Evolutionary conservation across 495 filamentous ascomycete species (phyloP).

Genomic region (Daldinia decipiens): DNA sequence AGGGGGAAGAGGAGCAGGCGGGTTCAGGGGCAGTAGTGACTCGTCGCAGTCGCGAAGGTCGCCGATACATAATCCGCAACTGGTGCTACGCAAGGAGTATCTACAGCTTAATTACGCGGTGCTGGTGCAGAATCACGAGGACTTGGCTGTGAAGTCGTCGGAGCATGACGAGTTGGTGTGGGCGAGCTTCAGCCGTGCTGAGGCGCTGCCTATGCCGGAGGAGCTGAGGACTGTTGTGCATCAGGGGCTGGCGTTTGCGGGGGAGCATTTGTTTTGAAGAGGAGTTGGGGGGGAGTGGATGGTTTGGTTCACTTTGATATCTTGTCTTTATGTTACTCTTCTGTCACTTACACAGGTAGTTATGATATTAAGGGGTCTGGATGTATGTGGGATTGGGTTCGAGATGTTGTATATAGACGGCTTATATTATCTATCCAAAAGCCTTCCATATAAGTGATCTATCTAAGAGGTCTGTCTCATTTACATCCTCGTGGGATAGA

Average conservation of each 20-base stretch:
- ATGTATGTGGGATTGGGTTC: no score
- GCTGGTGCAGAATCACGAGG: conserved; percentile 41
- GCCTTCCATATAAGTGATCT: no score
- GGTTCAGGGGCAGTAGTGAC: background rate
- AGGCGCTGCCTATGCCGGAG: conserved; percentile 41
- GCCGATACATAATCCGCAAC: conserved; percentile 29
- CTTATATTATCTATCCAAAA: no score
- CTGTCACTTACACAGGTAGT: no score
- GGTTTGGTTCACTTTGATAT: background rate
- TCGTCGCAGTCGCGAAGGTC: conserved; percentile 10
- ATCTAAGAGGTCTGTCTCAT: no score
- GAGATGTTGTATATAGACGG: no score
- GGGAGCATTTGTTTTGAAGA: conserved; percentile 30
- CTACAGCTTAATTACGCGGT: conserved; percentile 47
- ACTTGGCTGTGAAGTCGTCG: conserved; percentile 12
- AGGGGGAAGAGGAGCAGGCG: background rate
- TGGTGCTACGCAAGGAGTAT: conserved; percentile 29
- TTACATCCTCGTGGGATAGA: no score
- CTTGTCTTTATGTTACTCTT: background rate
- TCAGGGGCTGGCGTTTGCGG: conserved; percentile 45
- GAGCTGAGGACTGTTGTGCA: conserved; percentile 41
- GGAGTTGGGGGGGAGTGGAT: background rate
- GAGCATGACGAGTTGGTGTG: conserved; percentile 47
- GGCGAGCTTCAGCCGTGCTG: conserved; percentile 40
- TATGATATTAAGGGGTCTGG: no score